phyloP scores from a whole-genome alignment of 352 stramenopile species.

The Phytopythium delawarense region DNA sequence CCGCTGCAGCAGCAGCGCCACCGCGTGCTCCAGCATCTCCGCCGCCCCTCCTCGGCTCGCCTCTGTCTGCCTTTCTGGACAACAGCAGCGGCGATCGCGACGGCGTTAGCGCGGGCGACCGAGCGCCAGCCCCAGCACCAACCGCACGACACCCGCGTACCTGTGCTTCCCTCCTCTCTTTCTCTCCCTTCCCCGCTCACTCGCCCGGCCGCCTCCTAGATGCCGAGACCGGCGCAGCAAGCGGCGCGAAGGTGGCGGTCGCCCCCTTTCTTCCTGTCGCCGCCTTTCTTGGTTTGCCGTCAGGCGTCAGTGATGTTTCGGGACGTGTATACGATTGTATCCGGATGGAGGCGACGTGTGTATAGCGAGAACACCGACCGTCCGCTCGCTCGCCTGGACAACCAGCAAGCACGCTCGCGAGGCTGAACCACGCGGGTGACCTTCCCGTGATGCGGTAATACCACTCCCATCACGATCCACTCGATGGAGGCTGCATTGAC shows the following conservation, averaged over 20 bases:
- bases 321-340: background rate
- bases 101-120: background rate
- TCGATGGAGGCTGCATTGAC: background rate
- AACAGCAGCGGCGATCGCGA: background rate
- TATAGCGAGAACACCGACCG: background rate
- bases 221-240: background rate
- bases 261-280: background rate
- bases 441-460: background rate
- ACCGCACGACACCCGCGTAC: background rate
- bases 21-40: slow-evolving; percentile 74
- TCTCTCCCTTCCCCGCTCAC: background rate
- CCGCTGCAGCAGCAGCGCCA: slow-evolving; percentile 82
- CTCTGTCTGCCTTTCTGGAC: background rate
- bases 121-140: background rate
- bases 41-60: background rate
- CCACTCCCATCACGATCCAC: background rate
- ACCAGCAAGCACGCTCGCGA: too few species aligned
- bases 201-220: background rate
- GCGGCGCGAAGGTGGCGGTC: background rate
- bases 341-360: background rate
- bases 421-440: background rate
- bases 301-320: background rate
- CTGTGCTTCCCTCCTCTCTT: background rate
- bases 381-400: too few species aligned
- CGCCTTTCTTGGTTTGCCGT: background rate